Percentiles rank a stretch among this genome's conserved stretches.
These are phyloP conservation scores for Sphagnurus paluster DNA, from an alignment of 1,284 basidiomycete genomes.

Conservation along the genomic window DNA sequence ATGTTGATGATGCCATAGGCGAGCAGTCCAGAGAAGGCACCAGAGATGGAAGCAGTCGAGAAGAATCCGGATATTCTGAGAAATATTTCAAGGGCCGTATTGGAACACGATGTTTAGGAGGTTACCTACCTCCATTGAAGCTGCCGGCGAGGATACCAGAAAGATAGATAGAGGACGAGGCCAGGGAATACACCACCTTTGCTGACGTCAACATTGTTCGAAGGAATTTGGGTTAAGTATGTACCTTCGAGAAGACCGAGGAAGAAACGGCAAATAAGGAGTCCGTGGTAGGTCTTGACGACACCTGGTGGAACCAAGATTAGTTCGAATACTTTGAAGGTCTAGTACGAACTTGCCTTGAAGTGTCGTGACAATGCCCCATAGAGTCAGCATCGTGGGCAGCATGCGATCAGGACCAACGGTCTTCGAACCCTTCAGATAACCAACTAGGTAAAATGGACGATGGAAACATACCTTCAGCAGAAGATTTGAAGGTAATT, in stretches of 20 bases:
- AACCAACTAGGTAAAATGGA: neutral
- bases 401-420: slow-evolving; percentile 59
- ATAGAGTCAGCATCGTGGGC: slow-evolving; percentile 54
- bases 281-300: slow-evolving; percentile 50
- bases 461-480: slow-evolving; percentile 45
- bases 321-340: neutral
- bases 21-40: slow-evolving; percentile 64
- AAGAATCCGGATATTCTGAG: slow-evolving; percentile 57
- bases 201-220: neutral
- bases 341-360: slow-evolving; percentile 41
- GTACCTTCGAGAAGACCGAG: slow-evolving; percentile 63
- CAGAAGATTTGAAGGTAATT: slow-evolving; percentile 61
- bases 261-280: slow-evolving; percentile 65
- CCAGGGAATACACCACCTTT: slow-evolving; percentile 62
- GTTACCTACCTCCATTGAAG: slow-evolving; percentile 51
- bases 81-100: no score
- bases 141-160: slow-evolving; percentile 57
- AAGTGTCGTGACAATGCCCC: slow-evolving; percentile 55
- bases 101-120: neutral
- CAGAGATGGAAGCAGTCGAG: slow-evolving; percentile 56
- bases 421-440: slow-evolving; percentile 1
- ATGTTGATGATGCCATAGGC: slow-evolving; percentile 58
- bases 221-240: neutral
- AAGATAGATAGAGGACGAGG: slow-evolving; percentile 56
- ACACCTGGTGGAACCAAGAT: slow-evolving; percentile 37